Evolutionary conservation across 176 grass and related monocot genomes (phyloP).

Genomic region (Triticum monococcum): DNA sequence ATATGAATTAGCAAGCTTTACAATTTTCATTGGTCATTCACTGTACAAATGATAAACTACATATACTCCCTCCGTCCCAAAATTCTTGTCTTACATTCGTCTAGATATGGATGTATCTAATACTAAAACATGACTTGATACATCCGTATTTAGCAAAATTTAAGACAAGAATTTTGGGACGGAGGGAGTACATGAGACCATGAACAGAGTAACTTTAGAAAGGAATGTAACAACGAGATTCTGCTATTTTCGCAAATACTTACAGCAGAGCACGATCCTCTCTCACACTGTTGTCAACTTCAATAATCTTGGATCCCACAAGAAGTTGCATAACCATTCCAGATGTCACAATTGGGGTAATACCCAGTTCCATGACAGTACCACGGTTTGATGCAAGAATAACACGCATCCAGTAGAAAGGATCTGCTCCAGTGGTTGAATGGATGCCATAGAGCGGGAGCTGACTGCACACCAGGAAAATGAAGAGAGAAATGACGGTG

Average conservation of each 20-base stretch:
- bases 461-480: constrained; percentile 80
- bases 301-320: constrained; percentile 74
- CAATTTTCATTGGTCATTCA: not conserved
- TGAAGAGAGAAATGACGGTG: constrained; percentile 76
- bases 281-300: constrained; percentile 79
- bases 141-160: too few relatives aligned
- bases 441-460: constrained; percentile 79
- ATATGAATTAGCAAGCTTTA: not conserved
- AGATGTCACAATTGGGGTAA: constrained; percentile 78
- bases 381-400: constrained; percentile 83
- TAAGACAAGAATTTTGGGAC: too few relatives aligned
- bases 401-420: constrained; percentile 89
- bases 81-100: too few relatives aligned
- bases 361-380: constrained; percentile 85
- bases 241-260: constrained; percentile 28
- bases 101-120: too few relatives aligned
- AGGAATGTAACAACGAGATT: not conserved
- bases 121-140: too few relatives aligned
- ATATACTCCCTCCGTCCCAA: too few relatives aligned
- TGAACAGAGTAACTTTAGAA: not conserved
- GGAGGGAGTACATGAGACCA: not conserved
- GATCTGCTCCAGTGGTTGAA: constrained; percentile 70
- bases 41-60: not conserved
- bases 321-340: constrained; percentile 78
- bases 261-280: constrained; percentile 78